Base-by-base conservation (phyloP, 73 alveolate genomes). In the Paramecium pentaurelia region DNA sequence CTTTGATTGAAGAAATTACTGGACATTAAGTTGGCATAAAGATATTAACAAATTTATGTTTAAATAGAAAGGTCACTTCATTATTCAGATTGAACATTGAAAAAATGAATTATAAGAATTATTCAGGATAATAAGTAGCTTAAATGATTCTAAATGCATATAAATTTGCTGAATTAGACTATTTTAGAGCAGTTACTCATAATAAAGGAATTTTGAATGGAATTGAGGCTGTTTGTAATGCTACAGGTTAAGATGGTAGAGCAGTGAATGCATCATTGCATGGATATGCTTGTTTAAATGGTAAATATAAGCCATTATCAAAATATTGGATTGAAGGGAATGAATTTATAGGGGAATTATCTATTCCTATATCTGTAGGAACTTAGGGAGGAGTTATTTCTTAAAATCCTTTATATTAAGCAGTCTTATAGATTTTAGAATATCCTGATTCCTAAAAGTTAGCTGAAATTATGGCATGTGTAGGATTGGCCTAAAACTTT, bases 151-250 rank as follows among this genome's bases (percentile, higher is more conserved):
- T 97, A 1, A 97, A 97, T 59, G 99, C 99, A 58, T 96, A 95
- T 83, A 93, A 95, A 75, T 97, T 97, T 71, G 99, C 99, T 45
- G 86, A 85, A 75, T 90, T 92, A 36, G 99, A 97, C 75, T 95
- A 94, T 20, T 94, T 92, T 64, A 94, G 99, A 92, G 99, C 99
- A 3, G 92, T 99, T 18, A 98, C 99, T 42, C 99, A 98, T 84
- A 98, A 98, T 86, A 98, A 98, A 92, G 99, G 99, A 49, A 98
- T 98, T 36, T 97, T 98, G 97, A 98, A 98, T 93, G 99, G 99
- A 25, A 97, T 98, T 32, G 99, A 97, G 86, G 99, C 99, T 2
- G 99, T 96, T 8, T 99, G 99, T 18, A 84, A 97, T 12, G 99
- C 99, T 28, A 77, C 98, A 8, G 99, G 99, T 16, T 98, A 98